A percentile compares a stretch with the other conserved stretches of the same genome.
These are phyloP conservation scores for Hibiscus tridactylites DNA, from an alignment of 345 rosid genomes.

Conservation along the genomic window DNA sequence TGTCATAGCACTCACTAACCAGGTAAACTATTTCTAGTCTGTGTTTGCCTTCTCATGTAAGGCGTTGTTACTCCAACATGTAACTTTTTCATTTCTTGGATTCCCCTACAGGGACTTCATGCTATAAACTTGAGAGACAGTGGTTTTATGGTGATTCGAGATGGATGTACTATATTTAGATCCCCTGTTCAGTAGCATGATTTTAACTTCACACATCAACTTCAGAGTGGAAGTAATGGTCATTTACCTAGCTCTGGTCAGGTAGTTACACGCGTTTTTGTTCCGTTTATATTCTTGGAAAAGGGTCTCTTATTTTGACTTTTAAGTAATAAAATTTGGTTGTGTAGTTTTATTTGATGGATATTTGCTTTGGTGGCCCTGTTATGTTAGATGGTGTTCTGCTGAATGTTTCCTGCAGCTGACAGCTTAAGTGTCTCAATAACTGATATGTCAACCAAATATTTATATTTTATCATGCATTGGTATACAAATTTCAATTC, in stretches of 20 bases:
- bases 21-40: constrained; percentile 29
- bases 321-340: not conserved
- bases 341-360: not conserved
- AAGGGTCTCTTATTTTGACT: not conserved
- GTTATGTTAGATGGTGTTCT: not conserved
- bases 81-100: not conserved
- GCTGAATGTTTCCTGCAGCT: not conserved
- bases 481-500: too few relatives aligned
- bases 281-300: not conserved
- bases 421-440: too few relatives aligned
- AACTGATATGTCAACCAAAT: too few relatives aligned
- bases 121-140: constrained; percentile 94
- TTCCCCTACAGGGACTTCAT: constrained; percentile 42
- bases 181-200: constrained; percentile 95
- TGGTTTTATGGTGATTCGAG: constrained; percentile 94
- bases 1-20: constrained; percentile 75
- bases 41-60: not conserved
- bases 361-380: not conserved
- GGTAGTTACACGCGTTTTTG: constrained; percentile 25
- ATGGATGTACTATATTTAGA: constrained; percentile 77
- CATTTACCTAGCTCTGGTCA: constrained; percentile 93
- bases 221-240: constrained; percentile 68
- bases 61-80: not conserved
- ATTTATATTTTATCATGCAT: too few relatives aligned
- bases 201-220: constrained; percentile 90